Conservation (phyloP, 73 alveolate species). For the Paramecium sexaurelia region DNA sequence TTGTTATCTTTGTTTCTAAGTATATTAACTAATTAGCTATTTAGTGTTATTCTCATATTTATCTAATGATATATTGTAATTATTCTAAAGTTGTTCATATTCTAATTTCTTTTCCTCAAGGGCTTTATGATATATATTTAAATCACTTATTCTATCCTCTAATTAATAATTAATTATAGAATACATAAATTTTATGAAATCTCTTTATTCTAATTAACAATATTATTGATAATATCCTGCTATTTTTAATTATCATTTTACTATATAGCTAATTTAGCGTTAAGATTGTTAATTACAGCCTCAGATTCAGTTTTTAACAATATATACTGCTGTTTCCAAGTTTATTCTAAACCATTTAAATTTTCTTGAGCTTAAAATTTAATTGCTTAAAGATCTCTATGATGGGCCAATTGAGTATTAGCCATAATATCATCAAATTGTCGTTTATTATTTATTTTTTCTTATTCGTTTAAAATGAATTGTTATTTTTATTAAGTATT, state of each 20-base stretch:
- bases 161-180: neutral
- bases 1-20: neutral
- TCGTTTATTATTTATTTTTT: neutral
- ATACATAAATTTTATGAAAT: neutral
- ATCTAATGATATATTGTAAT: neutral
- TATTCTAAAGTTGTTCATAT: neutral
- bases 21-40: neutral
- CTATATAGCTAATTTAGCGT: neutral
- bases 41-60: slow-evolving; percentile 5
- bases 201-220: neutral
- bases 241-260: neutral
- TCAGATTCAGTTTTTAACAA: neutral
- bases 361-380: slow-evolving; percentile 15
- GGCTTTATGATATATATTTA: neutral
- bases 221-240: neutral
- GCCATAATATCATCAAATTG: neutral
- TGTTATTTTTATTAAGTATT: neutral
- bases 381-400: neutral
- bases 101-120: slow-evolving; percentile 14
- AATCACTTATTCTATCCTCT: neutral
- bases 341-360: neutral
- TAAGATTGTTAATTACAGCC: neutral
- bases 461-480: neutral
- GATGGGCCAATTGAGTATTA: neutral
- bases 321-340: neutral